Percentiles rank a stretch among this genome's conserved stretches.
Conservation (phyloP, 139 green algal genomes). For the Auxenochlorella pyrenoidosa region DNA sequence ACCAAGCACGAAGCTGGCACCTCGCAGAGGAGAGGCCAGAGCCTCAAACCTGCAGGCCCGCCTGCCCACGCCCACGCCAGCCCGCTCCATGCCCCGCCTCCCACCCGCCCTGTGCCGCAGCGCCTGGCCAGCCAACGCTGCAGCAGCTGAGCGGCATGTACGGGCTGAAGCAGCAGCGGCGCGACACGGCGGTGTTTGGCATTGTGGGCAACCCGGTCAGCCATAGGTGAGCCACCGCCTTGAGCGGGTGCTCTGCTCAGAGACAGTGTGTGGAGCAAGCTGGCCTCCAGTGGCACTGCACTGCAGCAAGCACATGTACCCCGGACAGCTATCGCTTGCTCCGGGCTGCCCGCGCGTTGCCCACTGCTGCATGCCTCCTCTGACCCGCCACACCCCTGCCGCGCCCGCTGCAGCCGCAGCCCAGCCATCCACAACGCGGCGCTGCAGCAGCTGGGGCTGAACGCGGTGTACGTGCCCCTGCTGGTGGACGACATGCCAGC, state of each 20-base stretch:
- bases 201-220: constrained; percentile 93
- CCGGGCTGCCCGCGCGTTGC: no score
- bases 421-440: constrained; percentile 92
- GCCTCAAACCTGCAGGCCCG: no score
- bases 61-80: no score
- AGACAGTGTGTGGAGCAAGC: background rate
- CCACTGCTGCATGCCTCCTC: background rate
- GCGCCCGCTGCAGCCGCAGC: constrained; percentile 86
- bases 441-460: constrained; percentile 68
- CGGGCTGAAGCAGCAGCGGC: constrained; percentile 62
- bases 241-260: background rate
- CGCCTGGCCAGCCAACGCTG: constrained; percentile 59
- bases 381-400: constrained; percentile 1
- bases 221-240: constrained; percentile 70
- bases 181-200: constrained; percentile 79
- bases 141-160: constrained; percentile 69
- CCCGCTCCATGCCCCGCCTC: background rate
- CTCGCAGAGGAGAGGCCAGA: no score
- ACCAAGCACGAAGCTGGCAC: no score
- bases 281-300: background rate
- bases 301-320: background rate
- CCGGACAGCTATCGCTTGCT: no score
- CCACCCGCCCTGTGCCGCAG: background rate
- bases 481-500: constrained; percentile 89
- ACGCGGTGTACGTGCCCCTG: constrained; percentile 95